Evolutionary conservation across 164 flowering plant species (phyloP).

Genomic region (Cinnamomum chago): DNA sequence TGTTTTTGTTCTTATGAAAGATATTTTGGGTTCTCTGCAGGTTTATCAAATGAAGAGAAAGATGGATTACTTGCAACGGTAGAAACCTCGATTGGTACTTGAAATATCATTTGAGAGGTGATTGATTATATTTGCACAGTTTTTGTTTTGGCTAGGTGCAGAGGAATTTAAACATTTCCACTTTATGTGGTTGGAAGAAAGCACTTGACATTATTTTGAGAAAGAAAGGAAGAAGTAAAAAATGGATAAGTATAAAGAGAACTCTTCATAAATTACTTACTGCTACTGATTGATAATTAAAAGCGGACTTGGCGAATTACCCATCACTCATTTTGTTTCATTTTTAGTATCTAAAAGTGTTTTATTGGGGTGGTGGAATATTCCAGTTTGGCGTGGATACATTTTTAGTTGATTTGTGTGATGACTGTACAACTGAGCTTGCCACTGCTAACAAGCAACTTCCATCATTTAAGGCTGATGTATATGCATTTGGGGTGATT

Average conservation of each 20-base stretch:
- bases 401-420: constrained; percentile 11
- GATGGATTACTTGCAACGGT: background rate
- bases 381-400: background rate
- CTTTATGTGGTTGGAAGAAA: background rate
- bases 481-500: too few species aligned
- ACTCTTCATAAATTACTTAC: too few species aligned
- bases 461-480: too few species aligned
- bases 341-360: too few species aligned
- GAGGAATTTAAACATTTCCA: too few species aligned
- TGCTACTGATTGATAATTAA: background rate
- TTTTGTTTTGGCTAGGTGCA: too few species aligned
- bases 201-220: background rate
- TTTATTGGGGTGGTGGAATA: background rate
- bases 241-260: background rate
- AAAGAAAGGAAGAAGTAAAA: background rate
- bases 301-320: background rate
- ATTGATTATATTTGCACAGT: too few species aligned
- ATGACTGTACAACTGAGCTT: too few species aligned
- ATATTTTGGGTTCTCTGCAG: constrained; percentile 6
- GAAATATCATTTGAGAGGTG: too few species aligned
- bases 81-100: background rate
- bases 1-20: constrained; percentile 2
- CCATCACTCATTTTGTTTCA: background rate
- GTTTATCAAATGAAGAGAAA: constrained; percentile 3
- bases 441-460: too few species aligned